These are phyloP conservation scores for Aspergillus panamensis DNA, from an alignment of 495 filamentous ascomycete genomes.

Conservation along the genomic window DNA sequence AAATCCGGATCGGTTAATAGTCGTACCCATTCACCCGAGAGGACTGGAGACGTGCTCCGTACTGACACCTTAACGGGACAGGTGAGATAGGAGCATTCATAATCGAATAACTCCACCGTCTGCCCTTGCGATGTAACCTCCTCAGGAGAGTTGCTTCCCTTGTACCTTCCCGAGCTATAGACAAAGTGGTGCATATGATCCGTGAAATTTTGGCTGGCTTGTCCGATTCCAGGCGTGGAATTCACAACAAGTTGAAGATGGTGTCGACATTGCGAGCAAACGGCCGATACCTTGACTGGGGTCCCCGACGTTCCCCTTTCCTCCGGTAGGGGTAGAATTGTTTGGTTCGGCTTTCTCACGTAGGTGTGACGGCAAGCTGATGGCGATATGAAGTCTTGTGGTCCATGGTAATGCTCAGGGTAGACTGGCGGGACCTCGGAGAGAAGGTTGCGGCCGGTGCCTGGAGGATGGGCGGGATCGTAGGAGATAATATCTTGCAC, in stretches of 20 bases:
- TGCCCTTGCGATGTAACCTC: conserved; percentile 36
- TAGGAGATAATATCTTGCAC: conserved; percentile 55
- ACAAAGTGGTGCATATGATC: conserved; percentile 49
- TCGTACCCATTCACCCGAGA: conserved; percentile 46
- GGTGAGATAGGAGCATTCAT: conserved; percentile 55
- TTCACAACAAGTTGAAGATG: conserved; percentile 53
- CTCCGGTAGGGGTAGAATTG: conserved; percentile 39
- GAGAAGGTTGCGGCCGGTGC: conserved; percentile 51
- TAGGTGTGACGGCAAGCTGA: conserved; percentile 55
- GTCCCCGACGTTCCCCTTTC: conserved; percentile 34
- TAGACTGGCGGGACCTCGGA: conserved; percentile 48
- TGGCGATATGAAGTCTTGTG: conserved; percentile 33
- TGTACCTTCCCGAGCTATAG: conserved; percentile 36
- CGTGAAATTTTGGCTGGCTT: conserved; percentile 11
- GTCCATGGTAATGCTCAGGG: conserved; percentile 29
- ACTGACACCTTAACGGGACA: conserved; percentile 57
- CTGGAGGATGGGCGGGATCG: conserved; percentile 49
- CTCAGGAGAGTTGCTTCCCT: conserved; percentile 20
- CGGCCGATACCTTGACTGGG: conserved; percentile 49
- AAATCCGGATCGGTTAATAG: conserved; percentile 55
- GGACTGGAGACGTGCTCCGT: conserved; percentile 50
- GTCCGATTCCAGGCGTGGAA: conserved; percentile 27
- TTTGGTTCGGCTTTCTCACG: conserved; percentile 52
- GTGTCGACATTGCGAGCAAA: conserved; percentile 54
- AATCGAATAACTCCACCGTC: conserved; percentile 43